A percentile compares a stretch with the other conserved stretches of the same genome.
phyloP scores from a whole-genome alignment of 164 flowering plant genomes.

The Echeveria elegans region DNA sequence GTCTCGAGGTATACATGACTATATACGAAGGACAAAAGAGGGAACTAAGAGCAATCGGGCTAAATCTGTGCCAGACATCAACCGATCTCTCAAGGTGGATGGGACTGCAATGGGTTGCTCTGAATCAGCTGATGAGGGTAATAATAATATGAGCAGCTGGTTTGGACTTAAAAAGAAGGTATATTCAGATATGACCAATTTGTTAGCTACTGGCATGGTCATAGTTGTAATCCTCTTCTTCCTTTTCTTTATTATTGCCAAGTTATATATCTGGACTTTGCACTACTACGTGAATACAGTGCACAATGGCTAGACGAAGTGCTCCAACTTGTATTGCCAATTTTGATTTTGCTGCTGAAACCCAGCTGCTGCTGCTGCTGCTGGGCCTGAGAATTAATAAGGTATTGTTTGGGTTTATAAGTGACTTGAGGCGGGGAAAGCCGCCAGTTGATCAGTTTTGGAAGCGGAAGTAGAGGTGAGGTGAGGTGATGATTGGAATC shows the following conservation, averaged over 20 bases:
- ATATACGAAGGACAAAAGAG: slow-evolving; percentile 39
- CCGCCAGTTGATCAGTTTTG: too few species aligned
- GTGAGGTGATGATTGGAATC: too few species aligned
- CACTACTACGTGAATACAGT: background rate
- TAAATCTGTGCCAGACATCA: slow-evolving; percentile 15
- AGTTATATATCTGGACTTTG: background rate
- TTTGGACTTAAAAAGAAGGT: slow-evolving; percentile 27
- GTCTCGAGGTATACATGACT: slow-evolving; percentile 28
- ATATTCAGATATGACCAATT: background rate
- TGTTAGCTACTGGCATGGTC: background rate
- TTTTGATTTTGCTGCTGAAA: too few species aligned
- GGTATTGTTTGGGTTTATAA: too few species aligned
- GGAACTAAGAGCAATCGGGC: slow-evolving; percentile 17
- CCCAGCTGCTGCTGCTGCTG: too few species aligned
- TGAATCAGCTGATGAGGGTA: slow-evolving; percentile 36
- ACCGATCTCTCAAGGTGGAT: slow-evolving; percentile 11
- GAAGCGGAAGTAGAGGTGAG: too few species aligned
- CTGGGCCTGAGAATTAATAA: too few species aligned
- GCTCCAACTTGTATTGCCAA: too few species aligned
- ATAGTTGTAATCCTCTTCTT: background rate
- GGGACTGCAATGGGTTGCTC: slow-evolving; percentile 16
- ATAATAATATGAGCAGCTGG: slow-evolving; percentile 69
- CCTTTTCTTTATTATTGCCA: background rate
- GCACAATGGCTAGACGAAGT: too few species aligned
- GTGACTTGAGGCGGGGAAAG: too few species aligned